These are phyloP conservation scores for Chaetomium olivaceum DNA, from an alignment of 2,329 filamentous ascomycete genomes.

Conservation along the genomic window DNA sequence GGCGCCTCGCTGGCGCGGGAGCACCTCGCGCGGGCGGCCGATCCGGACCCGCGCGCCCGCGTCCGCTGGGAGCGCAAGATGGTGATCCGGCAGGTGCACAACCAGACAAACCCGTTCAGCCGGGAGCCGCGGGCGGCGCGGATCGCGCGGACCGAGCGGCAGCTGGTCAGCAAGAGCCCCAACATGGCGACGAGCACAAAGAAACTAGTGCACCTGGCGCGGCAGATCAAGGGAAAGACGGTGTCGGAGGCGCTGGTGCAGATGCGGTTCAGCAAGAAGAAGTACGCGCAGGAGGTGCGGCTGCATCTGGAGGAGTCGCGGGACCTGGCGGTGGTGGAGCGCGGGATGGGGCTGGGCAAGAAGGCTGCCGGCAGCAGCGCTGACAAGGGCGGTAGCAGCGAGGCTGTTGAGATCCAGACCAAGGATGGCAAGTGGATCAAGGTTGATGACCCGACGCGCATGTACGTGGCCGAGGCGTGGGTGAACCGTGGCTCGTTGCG, in stretches of 20 bases:
- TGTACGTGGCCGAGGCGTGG: conserved; percentile 94
- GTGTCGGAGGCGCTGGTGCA: conserved; percentile 90
- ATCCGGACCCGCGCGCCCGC: conserved; percentile 73
- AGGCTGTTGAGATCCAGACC: conserved; percentile 62
- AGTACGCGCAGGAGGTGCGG: conserved; percentile 76
- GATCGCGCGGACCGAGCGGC: conserved; percentile 64
- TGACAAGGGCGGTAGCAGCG: conserved; percentile 28
- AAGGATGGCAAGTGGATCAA: conserved; percentile 73
- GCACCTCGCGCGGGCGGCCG: conserved; percentile 63
- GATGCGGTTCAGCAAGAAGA: conserved; percentile 96
- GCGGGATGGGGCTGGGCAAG: conserved; percentile 77
- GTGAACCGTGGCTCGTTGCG: conserved; percentile 73
- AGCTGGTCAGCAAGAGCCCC: conserved; percentile 58
- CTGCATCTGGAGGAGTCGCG: conserved; percentile 79
- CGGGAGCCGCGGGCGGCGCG: conserved; percentile 59
- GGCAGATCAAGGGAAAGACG: conserved; percentile 91
- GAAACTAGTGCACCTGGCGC: conserved; percentile 83
- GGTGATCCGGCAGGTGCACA: conserved; percentile 73
- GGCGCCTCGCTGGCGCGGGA: conserved; percentile 45
- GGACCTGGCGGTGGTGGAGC: conserved; percentile 74
- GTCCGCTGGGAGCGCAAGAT: conserved; percentile 80
- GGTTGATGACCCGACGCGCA: conserved; percentile 71
- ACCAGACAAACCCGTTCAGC: conserved; percentile 62
- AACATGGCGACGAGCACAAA: conserved; percentile 83
- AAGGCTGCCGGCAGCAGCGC: conserved; percentile 30